A percentile compares a stretch with the other conserved stretches of the same genome.
Evolutionary conservation across 2,329 filamentous ascomycete genomes (phyloP).

Genomic region (Plenodomus biglobosus): DNA sequence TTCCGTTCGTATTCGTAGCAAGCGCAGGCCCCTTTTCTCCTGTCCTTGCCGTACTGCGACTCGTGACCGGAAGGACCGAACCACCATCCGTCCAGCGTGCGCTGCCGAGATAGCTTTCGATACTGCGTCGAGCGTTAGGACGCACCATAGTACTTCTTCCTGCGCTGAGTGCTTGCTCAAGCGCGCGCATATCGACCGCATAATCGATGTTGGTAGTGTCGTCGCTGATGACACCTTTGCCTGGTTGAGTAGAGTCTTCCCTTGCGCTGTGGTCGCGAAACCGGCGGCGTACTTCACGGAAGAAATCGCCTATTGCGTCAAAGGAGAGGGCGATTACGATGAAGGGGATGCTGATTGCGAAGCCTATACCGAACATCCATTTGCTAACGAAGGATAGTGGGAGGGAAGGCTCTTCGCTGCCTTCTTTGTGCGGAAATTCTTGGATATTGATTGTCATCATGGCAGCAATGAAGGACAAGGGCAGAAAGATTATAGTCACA

Average conservation of each 20-base stretch:
- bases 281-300: constrained; percentile 28
- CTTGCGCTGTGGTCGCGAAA: constrained; percentile 10
- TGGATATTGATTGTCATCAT: constrained; percentile 59
- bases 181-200: constrained; percentile 23
- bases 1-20: constrained; percentile 14
- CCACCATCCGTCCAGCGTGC: constrained; percentile 10
- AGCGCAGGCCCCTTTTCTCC: constrained; percentile 13
- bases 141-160: constrained; percentile 27
- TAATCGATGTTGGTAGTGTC: constrained; percentile 21
- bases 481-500: constrained; percentile 61
- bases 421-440: constrained; percentile 47
- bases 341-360: constrained; percentile 56
- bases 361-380: constrained; percentile 59
- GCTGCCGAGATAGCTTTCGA: constrained; percentile 33
- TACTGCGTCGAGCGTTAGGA: constrained; percentile 24
- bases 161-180: constrained; percentile 33
- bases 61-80: constrained; percentile 33
- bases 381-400: constrained; percentile 55
- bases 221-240: constrained; percentile 1
- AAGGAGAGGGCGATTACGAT: constrained; percentile 51
- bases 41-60: constrained; percentile 32
- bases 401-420: constrained; percentile 41
- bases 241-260: neutral
- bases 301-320: constrained; percentile 44
- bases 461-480: constrained; percentile 57